These are phyloP conservation scores for Chlamydomonas sphaeroides DNA, from an alignment of 139 green algal genomes.

Conservation along the genomic window DNA sequence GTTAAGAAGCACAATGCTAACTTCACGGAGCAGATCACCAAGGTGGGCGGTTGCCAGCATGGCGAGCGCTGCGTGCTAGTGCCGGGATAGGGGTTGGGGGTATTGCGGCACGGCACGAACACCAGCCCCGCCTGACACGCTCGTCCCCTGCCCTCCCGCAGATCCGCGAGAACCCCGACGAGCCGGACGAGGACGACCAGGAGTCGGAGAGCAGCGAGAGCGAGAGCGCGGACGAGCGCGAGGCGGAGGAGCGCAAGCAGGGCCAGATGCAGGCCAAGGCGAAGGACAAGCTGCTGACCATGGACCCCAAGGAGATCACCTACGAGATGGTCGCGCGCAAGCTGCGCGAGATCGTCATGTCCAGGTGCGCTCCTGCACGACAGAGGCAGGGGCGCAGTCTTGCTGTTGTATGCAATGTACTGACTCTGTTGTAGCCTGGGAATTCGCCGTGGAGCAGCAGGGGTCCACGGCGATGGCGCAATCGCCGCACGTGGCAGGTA, in stretches of 20 bases:
- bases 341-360: slow-evolving; percentile 88
- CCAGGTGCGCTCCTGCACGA: slow-evolving; percentile 81
- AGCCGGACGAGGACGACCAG: slow-evolving; percentile 68
- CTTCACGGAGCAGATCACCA: slow-evolving; percentile 61
- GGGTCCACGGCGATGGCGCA: no score
- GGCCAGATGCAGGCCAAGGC: slow-evolving; percentile 65
- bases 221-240: slow-evolving; percentile 55
- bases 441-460: no score
- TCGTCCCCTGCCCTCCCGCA: not conserved
- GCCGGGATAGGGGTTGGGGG: no score
- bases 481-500: no score
- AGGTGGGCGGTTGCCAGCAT: no score
- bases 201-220: slow-evolving; percentile 14
- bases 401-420: no score
- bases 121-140: no score
- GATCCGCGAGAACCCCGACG: slow-evolving; percentile 75
- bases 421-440: no score
- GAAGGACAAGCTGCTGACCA: slow-evolving; percentile 90
- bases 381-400: no score
- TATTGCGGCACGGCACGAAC: no score
- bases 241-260: slow-evolving; percentile 57
- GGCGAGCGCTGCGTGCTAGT: no score
- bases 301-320: slow-evolving; percentile 92
- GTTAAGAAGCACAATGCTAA: slow-evolving; percentile 93
- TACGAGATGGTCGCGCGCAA: slow-evolving; percentile 97